Evolutionary conservation across 2,329 filamentous ascomycete genomes (phyloP).

Genomic region (Penicillium italicum): DNA sequence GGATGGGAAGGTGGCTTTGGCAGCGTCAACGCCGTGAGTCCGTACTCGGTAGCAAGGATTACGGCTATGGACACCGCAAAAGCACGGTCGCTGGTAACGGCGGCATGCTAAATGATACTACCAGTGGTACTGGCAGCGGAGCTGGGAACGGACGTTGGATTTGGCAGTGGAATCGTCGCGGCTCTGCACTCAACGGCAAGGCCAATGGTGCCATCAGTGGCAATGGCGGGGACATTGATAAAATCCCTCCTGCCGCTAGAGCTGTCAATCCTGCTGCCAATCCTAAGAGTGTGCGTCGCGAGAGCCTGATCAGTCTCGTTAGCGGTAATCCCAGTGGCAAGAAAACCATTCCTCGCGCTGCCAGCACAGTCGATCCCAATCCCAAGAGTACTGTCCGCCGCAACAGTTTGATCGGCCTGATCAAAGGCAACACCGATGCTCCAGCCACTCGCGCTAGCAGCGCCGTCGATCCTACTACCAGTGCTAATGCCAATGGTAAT

Average conservation of each 20-base stretch:
- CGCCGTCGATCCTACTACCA: background rate
- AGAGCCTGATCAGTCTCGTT: constrained; percentile 4
- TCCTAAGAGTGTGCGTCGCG: background rate
- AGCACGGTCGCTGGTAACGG: background rate
- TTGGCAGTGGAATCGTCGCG: constrained; percentile 6
- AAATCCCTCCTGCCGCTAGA: background rate
- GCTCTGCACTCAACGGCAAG: background rate
- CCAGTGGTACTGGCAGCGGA: constrained; percentile 1
- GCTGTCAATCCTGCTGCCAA: background rate
- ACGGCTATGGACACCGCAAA: constrained; percentile 5
- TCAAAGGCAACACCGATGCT: constrained; percentile 1
- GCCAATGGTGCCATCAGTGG: background rate
- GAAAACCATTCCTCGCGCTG: background rate
- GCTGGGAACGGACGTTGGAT: constrained; percentile 7
- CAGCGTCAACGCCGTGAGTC: constrained; percentile 1
- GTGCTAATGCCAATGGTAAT: background rate
- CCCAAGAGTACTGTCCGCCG: constrained; percentile 3
- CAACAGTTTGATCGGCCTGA: constrained; percentile 1
- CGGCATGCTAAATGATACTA: background rate
- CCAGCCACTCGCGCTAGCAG: background rate
- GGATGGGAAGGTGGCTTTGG: constrained; percentile 5
- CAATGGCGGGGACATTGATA: background rate
- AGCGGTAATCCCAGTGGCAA: constrained; percentile 4
- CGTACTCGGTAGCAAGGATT: constrained; percentile 1
- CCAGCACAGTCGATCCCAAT: constrained; percentile 1